phyloP scores from a whole-genome alignment of 805 yeast species.

The Scheffersomyces coipomensis region DNA sequence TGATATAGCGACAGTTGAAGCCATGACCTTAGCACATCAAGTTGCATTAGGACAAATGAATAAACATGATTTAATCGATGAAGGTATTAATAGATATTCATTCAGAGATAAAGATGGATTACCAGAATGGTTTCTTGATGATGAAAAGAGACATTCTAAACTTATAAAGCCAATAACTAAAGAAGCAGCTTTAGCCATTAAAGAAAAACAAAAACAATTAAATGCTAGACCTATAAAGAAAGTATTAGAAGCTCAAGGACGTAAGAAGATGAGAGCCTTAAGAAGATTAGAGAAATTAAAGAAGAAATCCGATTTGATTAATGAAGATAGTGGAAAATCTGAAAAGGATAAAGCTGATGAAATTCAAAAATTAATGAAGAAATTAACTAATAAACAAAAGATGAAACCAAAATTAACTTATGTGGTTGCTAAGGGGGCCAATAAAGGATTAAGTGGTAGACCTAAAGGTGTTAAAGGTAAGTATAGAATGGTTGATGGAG shows the following conservation, averaged over 20 bases:
- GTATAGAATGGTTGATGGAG: constrained; percentile 99
- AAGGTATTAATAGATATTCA: constrained; percentile 88
- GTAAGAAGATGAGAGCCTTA: constrained; percentile 92
- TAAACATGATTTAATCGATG: constrained; percentile 83
- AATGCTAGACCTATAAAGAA: constrained; percentile 98
- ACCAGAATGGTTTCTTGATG: constrained; percentile 97
- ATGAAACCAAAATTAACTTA: constrained; percentile 79
- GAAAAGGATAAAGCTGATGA: constrained; percentile 95
- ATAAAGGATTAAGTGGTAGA: constrained; percentile 87
- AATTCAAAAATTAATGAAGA: constrained; percentile 80
- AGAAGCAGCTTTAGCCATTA: constrained; percentile 56
- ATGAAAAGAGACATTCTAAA: constrained; percentile 84
- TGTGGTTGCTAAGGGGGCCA: constrained; percentile 83
- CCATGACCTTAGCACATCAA: constrained; percentile 97
- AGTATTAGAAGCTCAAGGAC: constrained; percentile 96
- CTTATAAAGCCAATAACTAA: constrained; percentile 90
- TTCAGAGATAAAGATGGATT: constrained; percentile 88
- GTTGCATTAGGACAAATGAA: constrained; percentile 85
- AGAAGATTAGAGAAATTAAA: constrained; percentile 82
- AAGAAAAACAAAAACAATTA: constrained; percentile 51
- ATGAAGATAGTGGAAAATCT: constrained; percentile 81
- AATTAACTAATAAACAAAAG: constrained; percentile 70
- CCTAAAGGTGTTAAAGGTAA: constrained; percentile 97
- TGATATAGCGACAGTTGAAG: constrained; percentile 88
- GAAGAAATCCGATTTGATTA: constrained; percentile 89